Percentiles rank a stretch among this genome's conserved stretches.
These are phyloP conservation scores for Magnusiomyces tetraspermus DNA, from an alignment of 1,139 yeast genomes.

Conservation along the genomic window DNA sequence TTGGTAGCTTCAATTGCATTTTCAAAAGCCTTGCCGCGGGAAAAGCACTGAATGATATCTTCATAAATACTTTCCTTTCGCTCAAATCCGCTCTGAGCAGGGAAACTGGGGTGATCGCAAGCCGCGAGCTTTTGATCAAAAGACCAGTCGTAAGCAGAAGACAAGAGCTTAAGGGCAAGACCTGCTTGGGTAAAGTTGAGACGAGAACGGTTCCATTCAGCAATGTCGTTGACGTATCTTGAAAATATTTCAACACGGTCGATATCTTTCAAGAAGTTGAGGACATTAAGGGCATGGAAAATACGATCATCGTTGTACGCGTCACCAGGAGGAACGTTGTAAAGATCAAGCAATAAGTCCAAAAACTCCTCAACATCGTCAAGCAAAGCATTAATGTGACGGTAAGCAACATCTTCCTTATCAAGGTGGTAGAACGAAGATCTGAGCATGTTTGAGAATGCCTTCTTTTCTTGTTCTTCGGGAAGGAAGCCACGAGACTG, in stretches of 20 bases:
- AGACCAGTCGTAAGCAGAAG: constrained; percentile 71
- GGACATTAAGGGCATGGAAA: constrained; percentile 66
- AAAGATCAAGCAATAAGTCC: constrained; percentile 56
- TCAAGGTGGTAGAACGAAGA: constrained; percentile 44
- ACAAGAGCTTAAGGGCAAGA: constrained; percentile 64
- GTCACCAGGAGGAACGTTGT: constrained; percentile 67
- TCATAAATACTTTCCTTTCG: constrained; percentile 68
- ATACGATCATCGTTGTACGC: constrained; percentile 85
- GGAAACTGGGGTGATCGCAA: constrained; percentile 59
- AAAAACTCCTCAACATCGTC: constrained; percentile 55
- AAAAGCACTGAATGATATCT: constrained; percentile 61
- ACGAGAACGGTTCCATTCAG: constrained; percentile 52
- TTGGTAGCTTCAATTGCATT: constrained; percentile 70
- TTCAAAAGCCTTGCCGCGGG: constrained; percentile 65
- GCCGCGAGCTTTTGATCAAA: constrained; percentile 49
- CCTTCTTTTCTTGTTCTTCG: constrained; percentile 43
- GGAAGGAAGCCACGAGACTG: constrained; percentile 47
- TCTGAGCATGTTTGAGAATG: constrained; percentile 45
- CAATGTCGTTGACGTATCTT: constrained; percentile 66
- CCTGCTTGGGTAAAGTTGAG: constrained; percentile 75
- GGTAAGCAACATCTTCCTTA: constrained; percentile 57
- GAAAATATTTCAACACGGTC: constrained; percentile 74
- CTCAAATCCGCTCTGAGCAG: constrained; percentile 71
- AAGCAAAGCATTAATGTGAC: constrained; percentile 44
- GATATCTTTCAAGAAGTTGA: constrained; percentile 68